Evolutionary conservation across 495 filamentous ascomycete genomes (phyloP).

Genomic region (Arthonia radiata): DNA sequence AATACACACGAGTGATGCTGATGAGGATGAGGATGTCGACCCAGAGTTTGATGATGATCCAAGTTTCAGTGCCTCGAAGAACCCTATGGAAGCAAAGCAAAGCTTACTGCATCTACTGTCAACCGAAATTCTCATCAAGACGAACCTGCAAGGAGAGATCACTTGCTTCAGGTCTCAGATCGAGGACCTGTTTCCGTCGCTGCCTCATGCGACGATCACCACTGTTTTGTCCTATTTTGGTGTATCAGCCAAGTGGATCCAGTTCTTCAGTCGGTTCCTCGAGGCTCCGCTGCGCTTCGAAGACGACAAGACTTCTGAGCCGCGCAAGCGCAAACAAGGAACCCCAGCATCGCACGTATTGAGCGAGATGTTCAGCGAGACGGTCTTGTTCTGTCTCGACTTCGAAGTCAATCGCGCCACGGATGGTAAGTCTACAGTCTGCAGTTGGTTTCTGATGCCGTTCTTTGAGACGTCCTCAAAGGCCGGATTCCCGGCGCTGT

Average conservation of each 20-base stretch:
- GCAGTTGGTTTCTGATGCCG: no score
- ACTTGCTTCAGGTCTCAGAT: conserved; percentile 37
- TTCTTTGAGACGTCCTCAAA: no score
- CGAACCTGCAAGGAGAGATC: conserved; percentile 27
- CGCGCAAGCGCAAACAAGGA: conserved; percentile 26
- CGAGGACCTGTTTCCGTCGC: conserved; percentile 32
- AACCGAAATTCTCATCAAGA: conserved; percentile 36
- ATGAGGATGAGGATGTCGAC: conserved; percentile 14
- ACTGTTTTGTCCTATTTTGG: conserved; percentile 34
- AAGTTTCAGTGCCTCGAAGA: conserved; percentile 8
- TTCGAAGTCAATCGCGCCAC: conserved; percentile 36
- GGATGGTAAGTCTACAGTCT: conserved; percentile 31
- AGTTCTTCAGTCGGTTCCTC: conserved; percentile 35
- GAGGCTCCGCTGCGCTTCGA: conserved; percentile 34
- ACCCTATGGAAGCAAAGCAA: conserved; percentile 30
- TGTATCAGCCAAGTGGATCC: conserved; percentile 29
- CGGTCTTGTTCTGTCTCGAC: conserved; percentile 39
- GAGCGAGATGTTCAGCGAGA: conserved; percentile 33
- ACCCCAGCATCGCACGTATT: conserved; percentile 34
- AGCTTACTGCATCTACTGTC: conserved; percentile 33
- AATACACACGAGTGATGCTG: conserved; percentile 8
- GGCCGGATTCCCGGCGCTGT: no score
- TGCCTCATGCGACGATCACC: conserved; percentile 33
- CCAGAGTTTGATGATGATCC: conserved; percentile 8
- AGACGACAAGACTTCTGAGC: conserved; percentile 19